Percentiles rank a stretch among this genome's conserved stretches.
Evolutionary conservation across 345 rosid genomes (phyloP).

Genomic region (Cardiospermum halicacabum): DNA sequence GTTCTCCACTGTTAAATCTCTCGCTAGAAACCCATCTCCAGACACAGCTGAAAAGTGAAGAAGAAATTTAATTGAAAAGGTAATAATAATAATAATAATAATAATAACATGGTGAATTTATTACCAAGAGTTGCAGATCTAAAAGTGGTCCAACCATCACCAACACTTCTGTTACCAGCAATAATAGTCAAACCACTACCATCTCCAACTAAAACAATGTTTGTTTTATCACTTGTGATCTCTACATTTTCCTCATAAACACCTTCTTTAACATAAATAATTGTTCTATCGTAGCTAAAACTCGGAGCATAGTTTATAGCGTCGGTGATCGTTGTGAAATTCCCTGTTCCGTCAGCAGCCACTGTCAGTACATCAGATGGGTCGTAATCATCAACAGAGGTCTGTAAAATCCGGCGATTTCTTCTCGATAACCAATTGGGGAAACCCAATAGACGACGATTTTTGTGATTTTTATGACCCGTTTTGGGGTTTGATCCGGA

Average conservation of each 20-base stretch:
- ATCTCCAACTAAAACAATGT: conserved; percentile 68
- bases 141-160: conserved; percentile 89
- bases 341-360: conserved; percentile 74
- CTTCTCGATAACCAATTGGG: conserved; percentile 52
- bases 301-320: conserved; percentile 72
- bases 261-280: conserved; percentile 62
- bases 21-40: conserved; percentile 73
- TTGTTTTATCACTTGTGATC: conserved; percentile 61
- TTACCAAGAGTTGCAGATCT: conserved; percentile 92
- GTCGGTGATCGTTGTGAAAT: conserved; percentile 65
- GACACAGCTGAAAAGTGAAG: conserved; percentile 48
- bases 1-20: conserved; percentile 68
- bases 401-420: conserved; percentile 49
- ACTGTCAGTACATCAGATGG: conserved; percentile 53
- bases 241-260: conserved; percentile 64
- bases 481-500: conserved; percentile 23
- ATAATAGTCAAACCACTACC: conserved; percentile 61
- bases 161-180: conserved; percentile 60
- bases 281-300: conserved; percentile 43
- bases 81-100: too few species aligned
- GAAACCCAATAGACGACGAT: conserved; percentile 50
- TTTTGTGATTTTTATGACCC: conserved; percentile 21
- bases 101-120: too few species aligned
- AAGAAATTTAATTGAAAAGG: too few species aligned
- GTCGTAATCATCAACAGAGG: conserved; percentile 43